Evolutionary conservation across 108 stramenopile species (phyloP), one percentile per base, ranked within the genome.

Genomic region (Fragilariopsis cylindrus): DNA sequence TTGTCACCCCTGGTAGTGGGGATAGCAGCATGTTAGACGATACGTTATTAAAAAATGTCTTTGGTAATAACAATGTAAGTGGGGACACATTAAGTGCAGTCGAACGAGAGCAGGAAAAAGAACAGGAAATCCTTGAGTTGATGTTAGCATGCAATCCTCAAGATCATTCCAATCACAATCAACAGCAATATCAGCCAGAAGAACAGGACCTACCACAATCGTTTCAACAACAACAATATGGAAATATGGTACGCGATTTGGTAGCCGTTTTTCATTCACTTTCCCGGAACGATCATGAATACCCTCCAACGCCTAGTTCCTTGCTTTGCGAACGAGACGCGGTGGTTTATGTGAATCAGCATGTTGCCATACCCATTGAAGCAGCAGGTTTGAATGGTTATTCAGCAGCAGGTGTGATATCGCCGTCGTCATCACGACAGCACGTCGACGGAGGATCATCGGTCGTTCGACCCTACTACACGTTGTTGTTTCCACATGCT

Each of bases 351-450:
- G 84, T 95, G 40, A 92, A 95, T 72, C 73, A 85, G 39, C 94
- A 95, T 62, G 78, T 95, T 70, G 90, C 91, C 5, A 87, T 92
- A 5, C 85, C 85, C 19, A 85, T 95, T 19, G 94, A 91, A 65
- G 75, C 89, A 13, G 81, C 81, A n/a, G 67, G 67, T 1, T 15
- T 56, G n/a, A 48, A 50, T 13, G 52, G 68, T 5, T 11, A 21
- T 7, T 39, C 5, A 19, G 19, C 39, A 5, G 16, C 48, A 5
- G 4, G 48, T 7, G 12, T 47, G 60, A 43, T 45, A 4, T 39
- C 66, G 6, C 49, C 72, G 43, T 42, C 62, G 9, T 9, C 13
- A 44, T 40, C 16, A 8, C 55, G 19, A n/a, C 62, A 41, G 6
- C 3, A n/a, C 13, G 72, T 46, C 18, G 44, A 19, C 47, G 42